A percentile compares a stretch with the other conserved stretches of the same genome.
phyloP scores from a whole-genome alignment of 495 filamentous ascomycete genomes.

The Antarctomyces pellizariae region DNA sequence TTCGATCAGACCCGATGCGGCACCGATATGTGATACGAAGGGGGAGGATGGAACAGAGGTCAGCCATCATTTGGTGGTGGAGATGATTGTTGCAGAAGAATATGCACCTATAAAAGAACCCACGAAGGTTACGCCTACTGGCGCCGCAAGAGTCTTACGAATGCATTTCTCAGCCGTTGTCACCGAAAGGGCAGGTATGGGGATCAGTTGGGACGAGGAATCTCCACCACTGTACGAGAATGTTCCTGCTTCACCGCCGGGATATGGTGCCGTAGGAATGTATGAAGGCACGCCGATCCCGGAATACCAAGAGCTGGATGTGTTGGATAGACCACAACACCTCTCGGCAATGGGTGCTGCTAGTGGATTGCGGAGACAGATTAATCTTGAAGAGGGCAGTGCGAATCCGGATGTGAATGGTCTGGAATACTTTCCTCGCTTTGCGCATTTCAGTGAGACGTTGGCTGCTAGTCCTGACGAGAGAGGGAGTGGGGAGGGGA shows the following conservation, averaged over 20 bases:
- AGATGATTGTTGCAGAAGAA: conserved; percentile 89
- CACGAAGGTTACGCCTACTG: conserved; percentile 58
- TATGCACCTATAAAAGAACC: conserved; percentile 50
- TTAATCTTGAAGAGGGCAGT: no score
- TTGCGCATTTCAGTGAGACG: no score
- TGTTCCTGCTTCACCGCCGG: conserved; percentile 69
- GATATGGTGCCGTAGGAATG: conserved; percentile 23
- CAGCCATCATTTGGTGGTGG: conserved; percentile 66
- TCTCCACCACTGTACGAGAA: conserved; percentile 86
- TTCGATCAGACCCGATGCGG: conserved; percentile 21
- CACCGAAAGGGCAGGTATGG: conserved; percentile 67
- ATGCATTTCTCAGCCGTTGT: conserved; percentile 73
- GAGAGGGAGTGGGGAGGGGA: no score
- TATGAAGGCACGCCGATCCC: conserved; percentile 11
- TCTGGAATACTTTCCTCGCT: no score
- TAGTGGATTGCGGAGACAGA: no score
- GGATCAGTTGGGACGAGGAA: conserved; percentile 95
- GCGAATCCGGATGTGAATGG: no score
- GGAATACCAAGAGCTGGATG: conserved; percentile 10
- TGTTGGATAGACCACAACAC: conserved; percentile 2
- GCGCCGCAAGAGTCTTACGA: conserved; percentile 69
- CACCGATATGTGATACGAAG: conserved; percentile 59
- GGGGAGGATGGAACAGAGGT: conserved; percentile 55
- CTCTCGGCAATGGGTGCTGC: conserved; percentile 5
- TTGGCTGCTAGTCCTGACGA: no score